Base-by-base conservation (phyloP, 352 stramenopile genomes). In the Pythium chondricola region DNA sequence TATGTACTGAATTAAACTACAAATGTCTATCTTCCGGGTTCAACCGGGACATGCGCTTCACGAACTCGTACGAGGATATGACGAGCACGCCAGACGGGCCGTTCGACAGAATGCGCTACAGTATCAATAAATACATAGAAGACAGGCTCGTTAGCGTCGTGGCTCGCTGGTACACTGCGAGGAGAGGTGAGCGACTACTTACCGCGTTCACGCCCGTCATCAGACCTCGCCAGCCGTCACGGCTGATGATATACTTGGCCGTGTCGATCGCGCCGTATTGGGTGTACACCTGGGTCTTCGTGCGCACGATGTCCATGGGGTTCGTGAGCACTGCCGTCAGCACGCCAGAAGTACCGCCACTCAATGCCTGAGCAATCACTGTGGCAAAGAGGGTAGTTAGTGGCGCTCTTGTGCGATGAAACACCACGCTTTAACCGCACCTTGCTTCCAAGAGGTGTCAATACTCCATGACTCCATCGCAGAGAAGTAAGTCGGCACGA, bases 221-320 rank as follows among this genome's bases (percentile, higher is more conserved):
- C 56, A 94, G 75, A 3, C 83, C 83, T 21, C 65, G 79, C 18
- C 59, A 65, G 6, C 83, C 83, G 30, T 94, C 78, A 26, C 61
- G 78, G 54, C 80, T 65, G 54, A 94, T 46, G 56, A 94, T 83
- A 71, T 89, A 88, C 65, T 85, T 86, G 57, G 80, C 59, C 35
- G 83, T 92, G 43, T 94, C 78, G 48, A 88, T 73, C 25, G 80
- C 79, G 47, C 76, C 74, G 46, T 88, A 94, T 50, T 92, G 75
- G 36, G 83, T 94, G 63, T 88, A 90, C 18, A 92, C 63, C 48
- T 95, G 81, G 29, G 79, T 77, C 52, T 85, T 84, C 30, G 83
- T 93, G 43, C 83, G 70, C 25, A 95, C 80, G 52, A 94, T 89
- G 62, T 94, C 83, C 80, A 95, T 91, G 25, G 85, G 83, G 51